Evolutionary conservation across 2,329 filamentous ascomycete genomes (phyloP).

Genomic region (Aspergillus viridinutans): DNA sequence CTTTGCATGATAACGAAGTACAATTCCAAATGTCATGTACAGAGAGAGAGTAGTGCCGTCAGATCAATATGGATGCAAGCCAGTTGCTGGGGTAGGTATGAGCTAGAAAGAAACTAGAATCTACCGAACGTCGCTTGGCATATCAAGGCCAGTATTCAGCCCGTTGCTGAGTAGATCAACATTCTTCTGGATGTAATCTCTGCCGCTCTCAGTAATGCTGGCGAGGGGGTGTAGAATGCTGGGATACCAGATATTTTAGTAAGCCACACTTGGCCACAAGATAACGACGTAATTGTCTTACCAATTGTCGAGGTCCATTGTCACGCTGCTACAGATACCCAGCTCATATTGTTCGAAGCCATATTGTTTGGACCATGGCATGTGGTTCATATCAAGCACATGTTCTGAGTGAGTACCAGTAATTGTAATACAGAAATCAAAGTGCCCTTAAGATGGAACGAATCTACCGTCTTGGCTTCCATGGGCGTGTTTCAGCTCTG

Average conservation of each 20-base stretch:
- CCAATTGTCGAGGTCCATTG: not conserved
- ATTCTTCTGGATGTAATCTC: slow-evolving; percentile 1
- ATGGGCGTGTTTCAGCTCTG: not conserved
- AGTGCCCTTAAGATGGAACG: not conserved
- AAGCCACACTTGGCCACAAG: not conserved
- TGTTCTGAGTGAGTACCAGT: not conserved
- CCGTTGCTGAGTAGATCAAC: not conserved
- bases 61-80: not conserved
- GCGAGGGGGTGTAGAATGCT: slow-evolving; percentile 19
- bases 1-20: not conserved
- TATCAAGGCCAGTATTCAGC: not conserved
- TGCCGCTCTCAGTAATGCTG: slow-evolving; percentile 11
- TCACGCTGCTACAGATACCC: not conserved
- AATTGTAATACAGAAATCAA: not conserved
- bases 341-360: not conserved
- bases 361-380: not conserved
- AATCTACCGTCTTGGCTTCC: not conserved
- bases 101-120: not conserved
- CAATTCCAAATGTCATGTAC: not conserved
- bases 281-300: not conserved
- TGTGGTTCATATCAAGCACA: too few species aligned
- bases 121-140: not conserved
- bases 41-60: too few species aligned
- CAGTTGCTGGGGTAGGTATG: not conserved
- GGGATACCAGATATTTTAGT: not conserved